Evolutionary conservation across 108 stramenopile species (phyloP).

Genomic region (Conticribra guillardii): DNA sequence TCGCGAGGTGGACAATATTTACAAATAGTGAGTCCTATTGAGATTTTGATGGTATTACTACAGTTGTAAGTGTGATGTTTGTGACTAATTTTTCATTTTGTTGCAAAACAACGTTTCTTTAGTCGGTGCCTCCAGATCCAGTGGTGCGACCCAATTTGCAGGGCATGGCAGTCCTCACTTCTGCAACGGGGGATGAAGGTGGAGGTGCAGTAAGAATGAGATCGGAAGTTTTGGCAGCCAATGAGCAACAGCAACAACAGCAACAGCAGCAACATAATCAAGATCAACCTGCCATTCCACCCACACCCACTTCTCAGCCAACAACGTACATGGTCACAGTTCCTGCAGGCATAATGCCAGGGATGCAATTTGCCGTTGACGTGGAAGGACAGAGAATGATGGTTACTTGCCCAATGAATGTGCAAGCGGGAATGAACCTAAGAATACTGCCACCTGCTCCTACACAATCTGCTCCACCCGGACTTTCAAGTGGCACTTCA

Average conservation of each 20-base stretch:
- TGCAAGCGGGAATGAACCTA: constrained; percentile 81
- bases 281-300: constrained; percentile 17
- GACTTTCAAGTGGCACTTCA: constrained; percentile 49
- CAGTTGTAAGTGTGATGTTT: no score
- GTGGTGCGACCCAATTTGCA: constrained; percentile 43
- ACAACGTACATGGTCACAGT: constrained; percentile 87
- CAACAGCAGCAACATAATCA: constrained; percentile 34
- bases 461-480: constrained; percentile 12
- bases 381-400: constrained; percentile 82
- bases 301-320: constrained; percentile 11
- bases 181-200: constrained; percentile 45
- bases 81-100: no score
- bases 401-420: constrained; percentile 78
- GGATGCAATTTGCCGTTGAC: constrained; percentile 85
- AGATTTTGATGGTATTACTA: no score
- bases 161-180: constrained; percentile 69
- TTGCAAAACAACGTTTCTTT: no score
- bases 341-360: constrained; percentile 74
- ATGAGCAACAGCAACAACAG: constrained; percentile 39
- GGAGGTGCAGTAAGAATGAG: constrained; percentile 74
- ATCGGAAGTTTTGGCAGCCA: constrained; percentile 56
- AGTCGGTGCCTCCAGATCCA: constrained; percentile 79
- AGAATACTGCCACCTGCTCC: constrained; percentile 77
- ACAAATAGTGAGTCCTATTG: constrained; percentile 46
- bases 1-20: constrained; percentile 78